Percentiles rank a stretch among this genome's conserved stretches.
These are phyloP conservation scores for Daphne laureola DNA, from an alignment of 441 rosid species.

Conservation along the genomic window DNA sequence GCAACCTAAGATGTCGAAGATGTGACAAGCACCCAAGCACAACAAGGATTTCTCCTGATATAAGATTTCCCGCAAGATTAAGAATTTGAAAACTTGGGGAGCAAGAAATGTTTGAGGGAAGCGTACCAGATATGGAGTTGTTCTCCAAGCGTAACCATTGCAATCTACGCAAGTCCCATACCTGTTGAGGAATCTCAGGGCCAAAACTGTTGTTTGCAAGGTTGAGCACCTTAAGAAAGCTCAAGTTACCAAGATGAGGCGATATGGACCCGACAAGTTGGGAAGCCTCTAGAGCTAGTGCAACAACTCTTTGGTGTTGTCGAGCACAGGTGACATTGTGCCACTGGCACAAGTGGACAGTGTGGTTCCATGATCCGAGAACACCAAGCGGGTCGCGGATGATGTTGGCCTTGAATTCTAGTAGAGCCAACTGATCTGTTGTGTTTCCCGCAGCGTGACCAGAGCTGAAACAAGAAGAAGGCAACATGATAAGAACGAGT, in stretches of 20 bases:
- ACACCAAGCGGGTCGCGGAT: not conserved
- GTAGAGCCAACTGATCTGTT: too few relatives aligned
- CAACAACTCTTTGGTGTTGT: conserved; percentile 6
- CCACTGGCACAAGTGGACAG: conserved; percentile 11
- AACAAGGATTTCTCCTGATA: conserved; percentile 12
- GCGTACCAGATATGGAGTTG: conserved; percentile 5
- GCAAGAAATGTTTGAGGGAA: conserved; percentile 9
- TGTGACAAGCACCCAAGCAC: too few relatives aligned
- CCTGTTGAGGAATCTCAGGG: not conserved
- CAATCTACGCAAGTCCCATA: conserved; percentile 10
- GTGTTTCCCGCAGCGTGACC: too few relatives aligned
- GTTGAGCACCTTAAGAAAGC: conserved; percentile 9
- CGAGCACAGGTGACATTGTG: conserved; percentile 7
- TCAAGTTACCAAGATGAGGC: conserved; percentile 14
- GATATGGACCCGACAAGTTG: conserved; percentile 12
- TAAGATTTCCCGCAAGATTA: not conserved
- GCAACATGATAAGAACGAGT: too few relatives aligned
- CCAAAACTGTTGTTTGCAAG: conserved; percentile 13
- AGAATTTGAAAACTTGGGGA: conserved; percentile 7
- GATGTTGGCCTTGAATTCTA: too few relatives aligned
- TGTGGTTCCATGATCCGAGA: conserved; percentile 7
- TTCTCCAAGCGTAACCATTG: conserved; percentile 5
- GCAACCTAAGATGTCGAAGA: too few relatives aligned
- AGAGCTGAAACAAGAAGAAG: too few relatives aligned
- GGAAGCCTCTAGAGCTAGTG: conserved; percentile 2